Evolutionary conservation across 495 filamentous ascomycete species (phyloP).

Genomic region (Aspergillus nidulans): DNA sequence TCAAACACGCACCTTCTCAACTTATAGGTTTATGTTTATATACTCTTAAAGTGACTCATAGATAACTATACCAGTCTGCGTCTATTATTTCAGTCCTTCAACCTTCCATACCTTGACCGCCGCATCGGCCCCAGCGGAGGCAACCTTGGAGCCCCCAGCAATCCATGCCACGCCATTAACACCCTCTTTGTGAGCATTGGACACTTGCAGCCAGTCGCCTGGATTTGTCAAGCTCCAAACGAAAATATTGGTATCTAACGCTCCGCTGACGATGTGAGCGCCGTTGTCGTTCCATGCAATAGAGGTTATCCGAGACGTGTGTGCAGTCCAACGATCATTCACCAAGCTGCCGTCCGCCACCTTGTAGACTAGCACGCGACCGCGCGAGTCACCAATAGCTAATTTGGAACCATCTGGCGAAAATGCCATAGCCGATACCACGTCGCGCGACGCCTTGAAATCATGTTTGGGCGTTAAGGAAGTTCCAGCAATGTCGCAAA

Average conservation of each 20-base stretch:
- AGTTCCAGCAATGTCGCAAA: constrained; percentile 58
- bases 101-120: constrained; percentile 87
- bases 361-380: constrained; percentile 78
- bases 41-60: too few relatives aligned
- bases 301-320: constrained; percentile 79
- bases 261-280: constrained; percentile 76
- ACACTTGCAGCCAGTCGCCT: constrained; percentile 69
- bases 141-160: constrained; percentile 60
- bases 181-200: constrained; percentile 91
- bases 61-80: background rate
- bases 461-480: constrained; percentile 41
- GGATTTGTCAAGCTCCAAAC: constrained; percentile 87
- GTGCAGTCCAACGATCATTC: constrained; percentile 78
- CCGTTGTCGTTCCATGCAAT: constrained; percentile 77
- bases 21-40: too few relatives aligned
- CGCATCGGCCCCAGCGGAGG: constrained; percentile 80
- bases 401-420: constrained; percentile 67
- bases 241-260: constrained; percentile 83
- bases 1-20: background rate
- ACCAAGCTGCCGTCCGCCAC: constrained; percentile 40
- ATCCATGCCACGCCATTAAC: constrained; percentile 87
- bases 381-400: constrained; percentile 76
- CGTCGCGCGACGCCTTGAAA: constrained; percentile 38
- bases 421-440: constrained; percentile 63
- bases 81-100: constrained; percentile 54